These are phyloP conservation scores for Mycogone perniciosa DNA, from an alignment of 2,329 filamentous ascomycete genomes.

Conservation along the genomic window DNA sequence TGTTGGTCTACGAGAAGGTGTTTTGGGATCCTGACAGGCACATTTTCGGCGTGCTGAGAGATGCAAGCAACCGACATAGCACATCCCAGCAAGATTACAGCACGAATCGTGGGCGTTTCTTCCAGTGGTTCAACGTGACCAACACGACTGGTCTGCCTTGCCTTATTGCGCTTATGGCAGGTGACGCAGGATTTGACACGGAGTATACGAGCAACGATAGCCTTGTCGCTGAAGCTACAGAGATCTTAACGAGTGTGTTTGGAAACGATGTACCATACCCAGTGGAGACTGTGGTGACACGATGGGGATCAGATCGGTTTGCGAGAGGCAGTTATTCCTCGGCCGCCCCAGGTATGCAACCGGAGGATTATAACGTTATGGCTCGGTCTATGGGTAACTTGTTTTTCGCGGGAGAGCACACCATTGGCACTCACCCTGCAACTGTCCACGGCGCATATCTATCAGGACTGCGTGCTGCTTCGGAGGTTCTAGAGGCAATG, in stretches of 20 bases:
- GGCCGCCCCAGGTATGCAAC: slow-evolving; percentile 72
- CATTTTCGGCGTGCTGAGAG: slow-evolving; percentile 87
- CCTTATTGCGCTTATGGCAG: slow-evolving; percentile 89
- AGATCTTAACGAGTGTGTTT: slow-evolving; percentile 72
- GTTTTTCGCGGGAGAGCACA: slow-evolving; percentile 94
- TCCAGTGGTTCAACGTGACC: slow-evolving; percentile 95
- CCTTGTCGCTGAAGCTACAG: slow-evolving; percentile 74
- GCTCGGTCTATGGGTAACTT: slow-evolving; percentile 77
- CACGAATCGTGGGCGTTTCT: slow-evolving; percentile 78
- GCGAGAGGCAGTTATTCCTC: slow-evolving; percentile 95
- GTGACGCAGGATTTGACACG: slow-evolving; percentile 84
- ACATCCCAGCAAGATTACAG: slow-evolving; percentile 75
- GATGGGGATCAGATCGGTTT: slow-evolving; percentile 87
- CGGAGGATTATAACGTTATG: slow-evolving; percentile 91
- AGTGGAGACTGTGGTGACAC: slow-evolving; percentile 78
- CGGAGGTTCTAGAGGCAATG: slow-evolving; percentile 74
- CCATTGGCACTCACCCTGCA: slow-evolving; percentile 89
- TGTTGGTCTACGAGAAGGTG: slow-evolving; percentile 77
- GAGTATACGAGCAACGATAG: slow-evolving; percentile 69
- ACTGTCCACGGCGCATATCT: slow-evolving; percentile 96
- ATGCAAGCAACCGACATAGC: slow-evolving; percentile 62
- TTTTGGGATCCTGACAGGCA: slow-evolving; percentile 90
- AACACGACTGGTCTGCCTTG: slow-evolving; percentile 84
- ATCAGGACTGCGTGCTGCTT: slow-evolving; percentile 82
- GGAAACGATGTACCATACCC: slow-evolving; percentile 65